phyloP scores from a whole-genome alignment of 1,284 basidiomycete species.

The Ganoderma multipileum region DNA sequence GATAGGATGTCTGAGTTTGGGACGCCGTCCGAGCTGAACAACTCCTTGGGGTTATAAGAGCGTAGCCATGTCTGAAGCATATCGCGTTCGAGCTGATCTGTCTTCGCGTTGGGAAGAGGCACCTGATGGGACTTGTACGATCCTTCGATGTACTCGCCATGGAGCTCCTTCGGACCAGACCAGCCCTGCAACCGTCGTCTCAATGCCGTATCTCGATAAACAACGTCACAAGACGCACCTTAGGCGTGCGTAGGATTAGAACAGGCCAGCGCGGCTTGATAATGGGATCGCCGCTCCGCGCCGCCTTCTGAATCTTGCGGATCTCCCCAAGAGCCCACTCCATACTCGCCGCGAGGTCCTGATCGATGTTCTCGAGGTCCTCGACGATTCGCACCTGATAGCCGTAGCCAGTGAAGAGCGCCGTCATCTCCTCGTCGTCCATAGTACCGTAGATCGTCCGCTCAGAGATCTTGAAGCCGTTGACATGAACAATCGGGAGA shows the following conservation, averaged over 20 bases:
- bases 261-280: slow-evolving; percentile 89
- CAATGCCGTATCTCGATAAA: background rate
- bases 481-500: slow-evolving; percentile 86
- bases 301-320: slow-evolving; percentile 78
- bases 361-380: slow-evolving; percentile 69
- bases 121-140: slow-evolving; percentile 83
- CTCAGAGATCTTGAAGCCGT: slow-evolving; percentile 89
- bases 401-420: slow-evolving; percentile 84
- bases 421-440: slow-evolving; percentile 82
- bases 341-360: slow-evolving; percentile 79
- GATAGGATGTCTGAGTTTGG: slow-evolving; percentile 60
- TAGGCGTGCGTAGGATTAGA: slow-evolving; percentile 83
- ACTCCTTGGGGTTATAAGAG: slow-evolving; percentile 67
- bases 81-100: slow-evolving; percentile 65
- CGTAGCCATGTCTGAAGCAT: slow-evolving; percentile 74
- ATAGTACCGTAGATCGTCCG: slow-evolving; percentile 90
- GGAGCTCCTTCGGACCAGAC: slow-evolving; percentile 69
- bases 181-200: slow-evolving; percentile 51
- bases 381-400: slow-evolving; percentile 87
- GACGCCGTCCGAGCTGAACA: slow-evolving; percentile 62
- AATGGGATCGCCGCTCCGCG: slow-evolving; percentile 76
- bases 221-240: slow-evolving; percentile 44
- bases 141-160: slow-evolving; percentile 79
- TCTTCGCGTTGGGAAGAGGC: slow-evolving; percentile 77
- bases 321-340: slow-evolving; percentile 86